Conservation (phyloP, 345 rosid species). For the Citrus maxima region DNA sequence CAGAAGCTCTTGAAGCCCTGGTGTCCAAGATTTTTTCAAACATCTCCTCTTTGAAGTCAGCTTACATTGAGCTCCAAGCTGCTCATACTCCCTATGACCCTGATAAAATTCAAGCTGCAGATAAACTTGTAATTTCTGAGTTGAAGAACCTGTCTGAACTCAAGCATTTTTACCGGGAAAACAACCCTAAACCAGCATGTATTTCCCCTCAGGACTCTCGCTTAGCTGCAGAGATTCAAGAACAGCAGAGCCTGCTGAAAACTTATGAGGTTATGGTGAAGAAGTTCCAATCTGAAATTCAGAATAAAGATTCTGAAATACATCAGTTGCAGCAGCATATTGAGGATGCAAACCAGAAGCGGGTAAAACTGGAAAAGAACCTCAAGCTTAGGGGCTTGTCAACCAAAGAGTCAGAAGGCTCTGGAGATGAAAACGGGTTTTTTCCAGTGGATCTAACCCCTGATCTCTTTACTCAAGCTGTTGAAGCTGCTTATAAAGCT, state of each 20-base stretch:
- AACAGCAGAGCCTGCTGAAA: constrained; percentile 77
- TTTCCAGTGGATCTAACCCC: constrained; percentile 56
- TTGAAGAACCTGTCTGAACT: constrained; percentile 75
- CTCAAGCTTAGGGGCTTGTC: constrained; percentile 78
- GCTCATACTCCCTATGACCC: constrained; percentile 90
- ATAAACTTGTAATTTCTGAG: constrained; percentile 74
- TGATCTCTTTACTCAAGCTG: constrained; percentile 52
- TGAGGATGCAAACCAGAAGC: constrained; percentile 76
- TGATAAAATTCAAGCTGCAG: constrained; percentile 83
- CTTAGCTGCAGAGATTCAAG: constrained; percentile 89
- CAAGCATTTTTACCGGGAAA: constrained; percentile 73
- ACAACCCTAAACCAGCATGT: constrained; percentile 65
- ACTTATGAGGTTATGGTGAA: constrained; percentile 91
- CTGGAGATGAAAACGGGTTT: constrained; percentile 42
- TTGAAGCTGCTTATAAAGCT: constrained; percentile 69
- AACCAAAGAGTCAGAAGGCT: constrained; percentile 51
- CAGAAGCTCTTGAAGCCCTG: constrained; percentile 72
- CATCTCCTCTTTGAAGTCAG: constrained; percentile 72
- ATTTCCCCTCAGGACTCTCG: constrained; percentile 83
- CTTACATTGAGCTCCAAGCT: constrained; percentile 78
- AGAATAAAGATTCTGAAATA: constrained; percentile 85
- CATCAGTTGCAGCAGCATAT: constrained; percentile 65
- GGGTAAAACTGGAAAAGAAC: constrained; percentile 70
- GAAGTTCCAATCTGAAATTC: constrained; percentile 84
- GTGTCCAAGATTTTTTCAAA: constrained; percentile 66